A percentile compares a stretch with the other conserved stretches of the same genome.
These are phyloP conservation scores for Metschnikowia chrysomelidarum DNA, from an alignment of 805 yeast species.

Conservation along the genomic window DNA sequence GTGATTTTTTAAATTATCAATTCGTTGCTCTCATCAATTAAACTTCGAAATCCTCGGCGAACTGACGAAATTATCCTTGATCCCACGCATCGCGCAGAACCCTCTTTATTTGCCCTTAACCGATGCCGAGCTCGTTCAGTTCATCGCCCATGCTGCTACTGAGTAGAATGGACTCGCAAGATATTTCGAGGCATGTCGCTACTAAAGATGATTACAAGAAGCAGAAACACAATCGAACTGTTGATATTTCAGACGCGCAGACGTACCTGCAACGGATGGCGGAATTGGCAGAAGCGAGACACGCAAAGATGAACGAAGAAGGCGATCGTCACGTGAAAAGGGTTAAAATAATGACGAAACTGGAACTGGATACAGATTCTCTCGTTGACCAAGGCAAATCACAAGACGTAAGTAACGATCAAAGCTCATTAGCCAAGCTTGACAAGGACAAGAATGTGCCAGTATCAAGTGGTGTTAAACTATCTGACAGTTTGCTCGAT, in stretches of 20 bases:
- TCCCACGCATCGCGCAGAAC: no score
- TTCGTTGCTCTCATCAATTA: no score
- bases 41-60: no score
- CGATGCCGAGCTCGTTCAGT: no score
- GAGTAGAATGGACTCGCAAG: constrained; percentile 1
- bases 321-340: constrained; percentile 3
- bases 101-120: no score
- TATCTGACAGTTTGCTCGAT: constrained; percentile 48
- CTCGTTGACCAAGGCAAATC: neutral
- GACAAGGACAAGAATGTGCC: neutral
- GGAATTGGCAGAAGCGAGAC: constrained; percentile 4
- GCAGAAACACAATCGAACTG: constrained; percentile 29
- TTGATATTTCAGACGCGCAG: constrained; percentile 20
- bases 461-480: constrained; percentile 1
- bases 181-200: constrained; percentile 12
- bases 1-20: no score
- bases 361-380: neutral
- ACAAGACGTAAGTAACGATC: neutral
- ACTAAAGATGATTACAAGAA: constrained; percentile 44
- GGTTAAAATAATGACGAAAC: neutral
- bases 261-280: constrained; percentile 19
- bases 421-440: neutral
- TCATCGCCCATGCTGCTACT: no score
- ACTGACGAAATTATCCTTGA: no score
- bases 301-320: neutral